phyloP scores from a whole-genome alignment of 139 green algal species.

The Picochlorum sp. region DNA sequence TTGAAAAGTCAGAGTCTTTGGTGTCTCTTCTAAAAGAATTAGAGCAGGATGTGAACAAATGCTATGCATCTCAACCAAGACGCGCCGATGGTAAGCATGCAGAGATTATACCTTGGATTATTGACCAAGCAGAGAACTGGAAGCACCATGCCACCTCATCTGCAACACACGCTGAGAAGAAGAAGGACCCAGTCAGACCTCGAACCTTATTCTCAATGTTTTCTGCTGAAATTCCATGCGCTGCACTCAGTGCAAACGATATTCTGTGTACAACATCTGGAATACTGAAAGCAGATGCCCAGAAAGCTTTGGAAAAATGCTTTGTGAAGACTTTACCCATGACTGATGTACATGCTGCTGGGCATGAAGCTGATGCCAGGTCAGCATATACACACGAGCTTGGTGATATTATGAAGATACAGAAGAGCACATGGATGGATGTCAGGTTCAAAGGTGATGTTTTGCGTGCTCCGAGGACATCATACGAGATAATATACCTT shows the following conservation, averaged over 20 bases:
- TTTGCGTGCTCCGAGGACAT: constrained; percentile 60
- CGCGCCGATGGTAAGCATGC: constrained; percentile 38
- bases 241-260: constrained; percentile 29
- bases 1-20: constrained; percentile 32
- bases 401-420: constrained; percentile 21
- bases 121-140: constrained; percentile 55
- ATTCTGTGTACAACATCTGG: constrained; percentile 29
- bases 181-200: constrained; percentile 2
- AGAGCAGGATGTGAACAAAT: constrained; percentile 46
- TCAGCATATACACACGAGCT: constrained; percentile 1
- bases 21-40: constrained; percentile 31
- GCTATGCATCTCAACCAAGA: constrained; percentile 15
- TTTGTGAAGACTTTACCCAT: constrained; percentile 22
- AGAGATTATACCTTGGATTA: constrained; percentile 60
- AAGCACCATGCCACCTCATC: constrained; percentile 41
- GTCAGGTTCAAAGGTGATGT: constrained; percentile 65
- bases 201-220: constrained; percentile 14
- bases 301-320: constrained; percentile 15
- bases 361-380: background rate
- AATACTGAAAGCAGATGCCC: constrained; percentile 24
- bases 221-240: constrained; percentile 8
- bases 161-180: constrained; percentile 16
- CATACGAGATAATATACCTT: constrained; percentile 59
- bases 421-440: constrained; percentile 37
- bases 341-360: constrained; percentile 13